Conservation (phyloP, 2,329 filamentous ascomycete species). For the Aureobasidium sp. region DNA sequence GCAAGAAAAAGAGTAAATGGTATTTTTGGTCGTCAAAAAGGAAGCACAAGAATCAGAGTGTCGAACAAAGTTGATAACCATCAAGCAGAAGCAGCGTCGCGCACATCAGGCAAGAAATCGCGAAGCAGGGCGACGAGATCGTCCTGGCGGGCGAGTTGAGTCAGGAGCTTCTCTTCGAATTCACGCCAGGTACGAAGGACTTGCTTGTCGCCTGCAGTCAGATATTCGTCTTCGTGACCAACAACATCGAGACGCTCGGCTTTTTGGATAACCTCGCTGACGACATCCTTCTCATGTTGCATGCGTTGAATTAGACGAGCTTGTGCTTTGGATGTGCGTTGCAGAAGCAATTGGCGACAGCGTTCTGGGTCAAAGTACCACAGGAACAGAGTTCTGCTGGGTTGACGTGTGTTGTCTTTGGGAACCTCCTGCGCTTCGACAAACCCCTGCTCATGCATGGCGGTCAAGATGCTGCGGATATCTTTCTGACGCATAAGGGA, state of each 20-base stretch:
- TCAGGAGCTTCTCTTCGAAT: constrained; percentile 61
- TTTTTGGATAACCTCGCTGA: constrained; percentile 67
- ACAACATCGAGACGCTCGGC: constrained; percentile 79
- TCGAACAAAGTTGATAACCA: neutral
- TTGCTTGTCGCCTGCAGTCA: constrained; percentile 65
- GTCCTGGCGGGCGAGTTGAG: constrained; percentile 73
- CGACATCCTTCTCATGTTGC: constrained; percentile 62
- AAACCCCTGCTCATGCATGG: constrained; percentile 78
- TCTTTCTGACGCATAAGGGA: constrained; percentile 80
- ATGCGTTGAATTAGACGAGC: constrained; percentile 74
- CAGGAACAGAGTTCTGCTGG: constrained; percentile 78
- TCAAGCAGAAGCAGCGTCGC: neutral
- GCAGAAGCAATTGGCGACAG: constrained; percentile 60
- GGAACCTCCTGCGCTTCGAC: constrained; percentile 93
- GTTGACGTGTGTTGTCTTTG: constrained; percentile 71
- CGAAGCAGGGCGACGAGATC: constrained; percentile 74
- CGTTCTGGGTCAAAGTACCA: constrained; percentile 83
- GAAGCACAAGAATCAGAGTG: neutral
- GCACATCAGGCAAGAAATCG: constrained; percentile 41
- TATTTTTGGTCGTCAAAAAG: neutral
- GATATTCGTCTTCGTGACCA: constrained; percentile 71
- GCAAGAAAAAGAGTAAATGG: constrained; percentile 1
- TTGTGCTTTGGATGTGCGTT: constrained; percentile 86
- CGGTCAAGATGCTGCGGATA: constrained; percentile 73
- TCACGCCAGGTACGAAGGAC: constrained; percentile 56